Conservation (phyloP, 441 rosid species). For the Bocquillonia castaneifolia region DNA sequence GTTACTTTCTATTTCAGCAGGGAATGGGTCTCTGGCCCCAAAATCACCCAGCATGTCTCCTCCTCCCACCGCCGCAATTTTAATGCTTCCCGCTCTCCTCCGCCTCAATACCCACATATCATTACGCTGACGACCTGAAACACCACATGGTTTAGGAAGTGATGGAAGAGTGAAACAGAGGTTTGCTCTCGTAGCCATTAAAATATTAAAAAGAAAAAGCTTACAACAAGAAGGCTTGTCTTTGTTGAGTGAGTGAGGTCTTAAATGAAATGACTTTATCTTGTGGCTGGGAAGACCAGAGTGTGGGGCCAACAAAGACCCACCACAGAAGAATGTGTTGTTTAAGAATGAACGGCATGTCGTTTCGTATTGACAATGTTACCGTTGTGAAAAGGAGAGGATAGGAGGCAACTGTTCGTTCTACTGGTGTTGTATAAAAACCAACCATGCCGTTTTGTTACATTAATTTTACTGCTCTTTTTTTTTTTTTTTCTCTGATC, state of each 20-base stretch:
- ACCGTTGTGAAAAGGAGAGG: too few relatives aligned
- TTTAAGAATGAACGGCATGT: neutral
- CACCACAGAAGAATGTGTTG: too few relatives aligned
- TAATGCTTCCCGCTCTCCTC: slow-evolving; percentile 14
- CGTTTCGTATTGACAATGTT: neutral
- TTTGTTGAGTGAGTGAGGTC: neutral
- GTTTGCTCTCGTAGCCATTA: slow-evolving; percentile 34
- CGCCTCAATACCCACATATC: slow-evolving; percentile 13
- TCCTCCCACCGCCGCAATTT: slow-evolving; percentile 35
- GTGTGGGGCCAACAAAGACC: neutral
- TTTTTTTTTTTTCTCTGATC: too few relatives aligned
- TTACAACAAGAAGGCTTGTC: neutral
- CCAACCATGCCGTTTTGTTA: neutral
- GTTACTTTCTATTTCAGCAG: slow-evolving; percentile 68
- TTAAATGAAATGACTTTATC: too few relatives aligned
- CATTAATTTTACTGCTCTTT: too few relatives aligned
- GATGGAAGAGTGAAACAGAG: slow-evolving; percentile 22
- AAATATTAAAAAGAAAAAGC: slow-evolving; percentile 4
- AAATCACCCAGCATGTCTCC: slow-evolving; percentile 68
- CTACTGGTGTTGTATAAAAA: too few relatives aligned
- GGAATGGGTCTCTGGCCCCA: slow-evolving; percentile 86
- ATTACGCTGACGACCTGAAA: slow-evolving; percentile 14
- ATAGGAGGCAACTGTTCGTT: too few relatives aligned
- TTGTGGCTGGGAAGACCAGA: neutral
- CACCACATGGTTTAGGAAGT: slow-evolving; percentile 20